phyloP scores from a whole-genome alignment of 2,329 filamentous ascomycete genomes.

The Arthrobotrys sphaeroides region DNA sequence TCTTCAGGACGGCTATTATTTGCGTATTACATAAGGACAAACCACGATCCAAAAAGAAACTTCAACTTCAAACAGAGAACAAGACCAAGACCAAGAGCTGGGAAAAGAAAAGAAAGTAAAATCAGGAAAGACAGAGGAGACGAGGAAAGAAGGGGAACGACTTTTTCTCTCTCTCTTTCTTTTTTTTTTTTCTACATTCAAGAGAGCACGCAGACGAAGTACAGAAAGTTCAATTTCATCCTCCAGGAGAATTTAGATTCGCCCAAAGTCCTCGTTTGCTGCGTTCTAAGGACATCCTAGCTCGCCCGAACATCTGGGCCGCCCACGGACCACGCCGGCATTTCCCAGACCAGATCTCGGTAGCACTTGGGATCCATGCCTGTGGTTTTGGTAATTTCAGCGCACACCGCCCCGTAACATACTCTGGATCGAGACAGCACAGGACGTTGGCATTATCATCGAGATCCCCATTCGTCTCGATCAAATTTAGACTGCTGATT shows the following conservation, averaged over 20 bases:
- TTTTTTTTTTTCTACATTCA: not conserved
- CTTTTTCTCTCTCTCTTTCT: not conserved
- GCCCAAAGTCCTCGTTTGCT: conserved; percentile 17
- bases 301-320: conserved; percentile 52
- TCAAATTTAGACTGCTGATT: conserved; percentile 25
- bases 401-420: not conserved
- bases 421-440: not conserved
- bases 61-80: not conserved
- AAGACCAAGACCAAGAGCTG: too few species aligned
- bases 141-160: not conserved
- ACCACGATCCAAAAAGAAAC: conserved; percentile 22
- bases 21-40: conserved; percentile 20
- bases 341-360: conserved; percentile 46
- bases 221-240: conserved; percentile 3
- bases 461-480: conserved; percentile 36
- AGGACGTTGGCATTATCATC: conserved; percentile 5
- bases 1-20: conserved; percentile 37
- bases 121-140: not conserved
- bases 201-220: not conserved
- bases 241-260: conserved; percentile 46
- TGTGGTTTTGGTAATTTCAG: conserved; percentile 49
- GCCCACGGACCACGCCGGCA: conserved; percentile 42
- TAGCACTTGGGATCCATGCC: conserved; percentile 51
- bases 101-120: not conserved
- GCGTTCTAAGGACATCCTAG: conserved; percentile 33